phyloP scores from a whole-genome alignment of 1,284 basidiomycete species.

The Pascua guehoae region DNA sequence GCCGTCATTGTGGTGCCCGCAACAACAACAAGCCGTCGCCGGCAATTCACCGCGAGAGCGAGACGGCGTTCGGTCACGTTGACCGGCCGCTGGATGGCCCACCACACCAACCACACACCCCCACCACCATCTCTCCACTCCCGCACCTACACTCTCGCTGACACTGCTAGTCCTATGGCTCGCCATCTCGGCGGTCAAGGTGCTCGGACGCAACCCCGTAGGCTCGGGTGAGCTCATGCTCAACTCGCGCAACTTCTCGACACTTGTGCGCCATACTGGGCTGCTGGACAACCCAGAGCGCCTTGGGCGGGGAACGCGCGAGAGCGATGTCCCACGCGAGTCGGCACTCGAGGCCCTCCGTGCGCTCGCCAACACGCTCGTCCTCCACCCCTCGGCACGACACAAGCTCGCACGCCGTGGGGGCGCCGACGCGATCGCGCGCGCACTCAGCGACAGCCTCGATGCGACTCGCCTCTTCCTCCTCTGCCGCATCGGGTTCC shows the following conservation, averaged over 20 bases:
- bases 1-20: no score
- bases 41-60: no score
- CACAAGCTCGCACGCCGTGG: conserved; percentile 23
- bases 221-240: conserved; percentile 63
- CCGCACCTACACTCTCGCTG: conserved; percentile 1
- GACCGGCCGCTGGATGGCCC: conserved; percentile 9
- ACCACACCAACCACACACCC: not conserved
- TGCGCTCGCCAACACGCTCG: conserved; percentile 37
- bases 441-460: conserved; percentile 24
- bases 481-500: conserved; percentile 40
- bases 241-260: conserved; percentile 26
- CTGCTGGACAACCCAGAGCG: conserved; percentile 17
- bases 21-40: no score
- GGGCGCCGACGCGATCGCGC: conserved; percentile 26
- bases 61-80: not conserved
- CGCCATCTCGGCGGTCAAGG: conserved; percentile 71
- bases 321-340: not conserved
- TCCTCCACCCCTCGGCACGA: conserved; percentile 31
- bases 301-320: not conserved
- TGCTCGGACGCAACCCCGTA: conserved; percentile 64
- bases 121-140: no score
- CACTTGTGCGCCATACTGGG: conserved; percentile 32
- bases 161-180: conserved; percentile 21
- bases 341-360: conserved; percentile 29
- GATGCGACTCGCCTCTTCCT: conserved; percentile 31